Evolutionary conservation across 2,329 filamentous ascomycete genomes (phyloP).

Genomic region (Talaromyces sp.): DNA sequence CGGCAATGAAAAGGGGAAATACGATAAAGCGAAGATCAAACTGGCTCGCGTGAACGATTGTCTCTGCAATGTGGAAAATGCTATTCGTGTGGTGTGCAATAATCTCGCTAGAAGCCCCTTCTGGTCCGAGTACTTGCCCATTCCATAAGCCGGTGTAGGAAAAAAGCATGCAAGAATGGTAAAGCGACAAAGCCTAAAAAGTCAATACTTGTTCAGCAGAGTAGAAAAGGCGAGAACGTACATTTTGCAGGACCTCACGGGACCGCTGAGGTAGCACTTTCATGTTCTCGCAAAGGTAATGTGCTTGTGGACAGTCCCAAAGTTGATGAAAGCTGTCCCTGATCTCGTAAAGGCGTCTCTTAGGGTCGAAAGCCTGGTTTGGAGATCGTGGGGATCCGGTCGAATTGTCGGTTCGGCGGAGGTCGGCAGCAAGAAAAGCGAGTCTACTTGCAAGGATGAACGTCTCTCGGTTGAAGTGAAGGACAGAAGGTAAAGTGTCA

Average conservation of each 20-base stretch:
- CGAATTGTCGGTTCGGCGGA: slow-evolving; percentile 35
- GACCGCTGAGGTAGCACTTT: slow-evolving; percentile 35
- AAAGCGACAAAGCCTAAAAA: slow-evolving; percentile 44
- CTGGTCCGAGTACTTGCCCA: slow-evolving; percentile 43
- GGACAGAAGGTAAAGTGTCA: slow-evolving; percentile 38
- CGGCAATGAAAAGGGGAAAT: slow-evolving; percentile 56
- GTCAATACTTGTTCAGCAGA: slow-evolving; percentile 5
- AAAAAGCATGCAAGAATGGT: slow-evolving; percentile 51
- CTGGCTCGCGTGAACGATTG: slow-evolving; percentile 37
- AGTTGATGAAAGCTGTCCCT: slow-evolving; percentile 37
- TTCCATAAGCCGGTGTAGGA: slow-evolving; percentile 54
- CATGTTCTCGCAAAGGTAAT: slow-evolving; percentile 35
- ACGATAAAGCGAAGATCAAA: slow-evolving; percentile 47
- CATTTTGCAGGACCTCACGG: slow-evolving; percentile 44
- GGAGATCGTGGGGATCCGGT: background rate
- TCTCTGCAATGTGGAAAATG: slow-evolving; percentile 45
- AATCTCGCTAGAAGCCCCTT: slow-evolving; percentile 38
- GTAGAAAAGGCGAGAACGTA: slow-evolving; percentile 25
- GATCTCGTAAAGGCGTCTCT: slow-evolving; percentile 35
- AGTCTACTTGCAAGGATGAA: slow-evolving; percentile 45
- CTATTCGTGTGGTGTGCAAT: slow-evolving; percentile 44
- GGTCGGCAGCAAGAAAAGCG: slow-evolving; percentile 41
- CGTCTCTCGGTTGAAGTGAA: slow-evolving; percentile 46
- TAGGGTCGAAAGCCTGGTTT: background rate
- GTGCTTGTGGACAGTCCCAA: slow-evolving; percentile 38